Percentiles rank a stretch among this genome's conserved stretches.
Evolutionary conservation across 768 basidiomycete genomes (phyloP).

Genomic region (Dentipellis fragilis): DNA sequence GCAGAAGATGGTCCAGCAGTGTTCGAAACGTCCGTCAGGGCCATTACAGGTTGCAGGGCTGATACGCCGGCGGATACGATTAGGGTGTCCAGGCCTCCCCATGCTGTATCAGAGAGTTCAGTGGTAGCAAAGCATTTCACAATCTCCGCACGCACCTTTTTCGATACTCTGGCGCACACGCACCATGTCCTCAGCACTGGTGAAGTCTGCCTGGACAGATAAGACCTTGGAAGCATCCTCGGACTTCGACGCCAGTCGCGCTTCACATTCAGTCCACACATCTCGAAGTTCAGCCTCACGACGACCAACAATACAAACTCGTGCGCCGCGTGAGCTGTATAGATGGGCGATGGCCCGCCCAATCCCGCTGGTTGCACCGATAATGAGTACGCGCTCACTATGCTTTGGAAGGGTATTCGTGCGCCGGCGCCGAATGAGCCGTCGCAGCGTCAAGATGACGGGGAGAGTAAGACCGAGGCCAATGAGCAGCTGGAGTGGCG

Average conservation of each 20-base stretch:
- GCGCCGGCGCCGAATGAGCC: slow-evolving; percentile 16
- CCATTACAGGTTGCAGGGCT: slow-evolving; percentile 66
- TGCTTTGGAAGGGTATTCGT: slow-evolving; percentile 26
- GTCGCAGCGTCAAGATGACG: not conserved
- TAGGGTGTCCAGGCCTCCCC: slow-evolving; percentile 77
- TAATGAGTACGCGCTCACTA: slow-evolving; percentile 64
- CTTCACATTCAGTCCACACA: slow-evolving; percentile 52
- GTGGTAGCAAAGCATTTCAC: too few species aligned
- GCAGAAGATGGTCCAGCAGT: slow-evolving; percentile 31
- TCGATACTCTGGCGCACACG: slow-evolving; percentile 41
- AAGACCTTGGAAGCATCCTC: slow-evolving; percentile 27
- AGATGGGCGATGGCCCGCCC: slow-evolving; percentile 59
- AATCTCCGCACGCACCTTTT: slow-evolving; percentile 29
- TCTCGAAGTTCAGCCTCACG: slow-evolving; percentile 41
- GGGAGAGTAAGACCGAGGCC: not conserved
- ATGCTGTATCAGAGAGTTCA: slow-evolving; percentile 34
- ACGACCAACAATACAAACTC: slow-evolving; percentile 66
- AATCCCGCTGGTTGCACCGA: slow-evolving; percentile 82
- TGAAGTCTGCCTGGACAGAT: slow-evolving; percentile 51
- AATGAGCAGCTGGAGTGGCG: not conserved
- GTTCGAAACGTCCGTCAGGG: slow-evolving; percentile 48
- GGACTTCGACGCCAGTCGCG: slow-evolving; percentile 1
- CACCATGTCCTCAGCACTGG: slow-evolving; percentile 57
- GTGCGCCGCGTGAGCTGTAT: slow-evolving; percentile 70
- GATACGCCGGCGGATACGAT: slow-evolving; percentile 80